Conservation (phyloP, 306 rosid genomes). For the Trifolium repens region DNA sequence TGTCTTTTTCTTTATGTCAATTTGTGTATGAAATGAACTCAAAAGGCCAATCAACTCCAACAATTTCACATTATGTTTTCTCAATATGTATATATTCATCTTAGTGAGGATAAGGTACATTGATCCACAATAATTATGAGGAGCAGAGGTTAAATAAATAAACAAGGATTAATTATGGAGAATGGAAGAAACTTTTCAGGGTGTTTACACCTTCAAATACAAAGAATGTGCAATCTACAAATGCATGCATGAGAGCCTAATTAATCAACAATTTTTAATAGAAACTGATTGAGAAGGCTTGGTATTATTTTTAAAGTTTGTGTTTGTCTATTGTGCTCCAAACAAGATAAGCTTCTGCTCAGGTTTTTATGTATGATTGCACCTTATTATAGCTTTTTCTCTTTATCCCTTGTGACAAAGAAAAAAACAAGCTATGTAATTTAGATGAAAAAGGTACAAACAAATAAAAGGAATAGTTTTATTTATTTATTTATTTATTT, state of each 20-base stretch:
- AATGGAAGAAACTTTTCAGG: background rate
- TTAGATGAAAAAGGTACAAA: background rate
- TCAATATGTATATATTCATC: background rate
- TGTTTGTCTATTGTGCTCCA: background rate
- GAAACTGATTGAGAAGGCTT: background rate
- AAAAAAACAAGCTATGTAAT: background rate
- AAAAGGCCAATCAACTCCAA: conserved; percentile 4
- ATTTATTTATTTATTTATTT: conserved; percentile 31
- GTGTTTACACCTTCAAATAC: background rate
- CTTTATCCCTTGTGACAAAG: background rate
- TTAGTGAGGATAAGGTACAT: background rate
- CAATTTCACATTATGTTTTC: too few species aligned
- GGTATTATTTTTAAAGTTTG: too few species aligned
- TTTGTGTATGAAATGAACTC: conserved; percentile 20
- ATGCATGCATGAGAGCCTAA: background rate
- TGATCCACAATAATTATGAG: background rate
- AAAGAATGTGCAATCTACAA: background rate
- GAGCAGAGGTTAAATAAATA: too few species aligned
- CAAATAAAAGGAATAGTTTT: background rate
- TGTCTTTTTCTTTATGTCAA: conserved; percentile 39
- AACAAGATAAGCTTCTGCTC: background rate
- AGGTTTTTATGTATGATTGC: background rate
- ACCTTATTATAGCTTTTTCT: background rate
- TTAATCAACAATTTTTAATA: background rate
- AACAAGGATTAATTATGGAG: too few species aligned